phyloP scores from a whole-genome alignment of 176 grass and related monocot species.

The Poa annua region DNA sequence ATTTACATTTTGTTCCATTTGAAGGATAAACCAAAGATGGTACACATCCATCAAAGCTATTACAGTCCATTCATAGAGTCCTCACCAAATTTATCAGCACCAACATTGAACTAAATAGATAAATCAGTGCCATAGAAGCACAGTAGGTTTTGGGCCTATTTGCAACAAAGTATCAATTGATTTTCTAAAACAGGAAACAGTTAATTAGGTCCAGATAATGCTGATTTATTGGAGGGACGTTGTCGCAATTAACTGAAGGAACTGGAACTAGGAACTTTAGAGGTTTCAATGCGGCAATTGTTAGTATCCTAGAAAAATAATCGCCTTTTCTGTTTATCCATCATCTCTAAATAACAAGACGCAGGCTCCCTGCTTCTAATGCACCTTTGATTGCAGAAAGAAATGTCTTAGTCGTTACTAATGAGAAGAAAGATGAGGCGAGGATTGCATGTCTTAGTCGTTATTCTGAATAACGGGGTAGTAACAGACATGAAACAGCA shows the following conservation, averaged over 20 bases:
- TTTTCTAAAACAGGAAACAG: background rate
- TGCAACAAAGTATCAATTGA: background rate
- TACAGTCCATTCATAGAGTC: no score
- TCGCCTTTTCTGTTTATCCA: background rate
- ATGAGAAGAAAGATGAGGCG: background rate
- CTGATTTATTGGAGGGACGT: no score
- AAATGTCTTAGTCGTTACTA: background rate
- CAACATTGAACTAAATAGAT: no score
- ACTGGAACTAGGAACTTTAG: background rate
- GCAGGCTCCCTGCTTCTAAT: background rate
- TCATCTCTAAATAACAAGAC: constrained; percentile 1
- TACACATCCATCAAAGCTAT: no score
- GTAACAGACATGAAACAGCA: constrained; percentile 2
- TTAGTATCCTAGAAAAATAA: background rate
- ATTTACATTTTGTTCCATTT: no score
- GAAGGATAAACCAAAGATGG: no score
- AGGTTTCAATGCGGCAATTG: background rate
- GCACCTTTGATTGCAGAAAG: no score
- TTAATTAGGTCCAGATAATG: no score
- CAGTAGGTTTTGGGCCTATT: background rate
- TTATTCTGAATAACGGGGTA: background rate
- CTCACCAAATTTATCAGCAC: no score
- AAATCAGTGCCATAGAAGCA: no score
- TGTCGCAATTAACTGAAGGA: no score
- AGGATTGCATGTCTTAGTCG: background rate